These are phyloP conservation scores for Pyropia yezoensis DNA, from an alignment of 23 red algal genomes.

Conservation along the genomic window DNA sequence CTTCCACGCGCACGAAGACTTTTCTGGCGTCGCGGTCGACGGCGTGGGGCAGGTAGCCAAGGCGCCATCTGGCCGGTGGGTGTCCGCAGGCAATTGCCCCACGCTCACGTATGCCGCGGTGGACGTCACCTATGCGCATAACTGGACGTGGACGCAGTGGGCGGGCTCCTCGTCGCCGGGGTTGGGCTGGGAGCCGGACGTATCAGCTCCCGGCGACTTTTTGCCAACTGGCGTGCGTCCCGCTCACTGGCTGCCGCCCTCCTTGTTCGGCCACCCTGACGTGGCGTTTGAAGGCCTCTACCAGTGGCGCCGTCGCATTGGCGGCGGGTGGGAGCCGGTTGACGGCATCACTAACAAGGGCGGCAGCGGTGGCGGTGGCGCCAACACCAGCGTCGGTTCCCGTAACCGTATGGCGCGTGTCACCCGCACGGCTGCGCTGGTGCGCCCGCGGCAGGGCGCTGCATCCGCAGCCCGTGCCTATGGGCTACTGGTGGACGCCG, in stretches of 20 bases:
- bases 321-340: not conserved
- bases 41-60: conserved; percentile 42
- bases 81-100: conserved; percentile 2
- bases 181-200: conserved; percentile 39
- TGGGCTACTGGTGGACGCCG: too few relatives aligned
- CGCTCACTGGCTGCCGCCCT: conserved; percentile 38
- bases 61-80: conserved; percentile 36
- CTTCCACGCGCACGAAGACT: conserved; percentile 30
- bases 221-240: conserved; percentile 1
- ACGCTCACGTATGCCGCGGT: conserved; percentile 30
- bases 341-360: too few relatives aligned
- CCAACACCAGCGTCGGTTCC: too few relatives aligned
- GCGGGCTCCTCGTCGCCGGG: conserved; percentile 14
- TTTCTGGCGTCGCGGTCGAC: conserved; percentile 41
- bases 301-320: conserved; percentile 50
- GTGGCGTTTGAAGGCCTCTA: conserved; percentile 49
- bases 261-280: conserved; percentile 33
- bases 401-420: conserved; percentile 17
- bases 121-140: conserved; percentile 51
- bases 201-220: conserved; percentile 40
- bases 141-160: conserved; percentile 58
- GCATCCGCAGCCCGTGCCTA: too few relatives aligned
- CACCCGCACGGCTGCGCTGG: conserved; percentile 25
- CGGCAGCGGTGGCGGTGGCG: too few relatives aligned
- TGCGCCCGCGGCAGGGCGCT: not conserved